Evolutionary conservation across 2,329 filamentous ascomycete species (phyloP).

Genomic region (Diaporthe vaccinii): DNA sequence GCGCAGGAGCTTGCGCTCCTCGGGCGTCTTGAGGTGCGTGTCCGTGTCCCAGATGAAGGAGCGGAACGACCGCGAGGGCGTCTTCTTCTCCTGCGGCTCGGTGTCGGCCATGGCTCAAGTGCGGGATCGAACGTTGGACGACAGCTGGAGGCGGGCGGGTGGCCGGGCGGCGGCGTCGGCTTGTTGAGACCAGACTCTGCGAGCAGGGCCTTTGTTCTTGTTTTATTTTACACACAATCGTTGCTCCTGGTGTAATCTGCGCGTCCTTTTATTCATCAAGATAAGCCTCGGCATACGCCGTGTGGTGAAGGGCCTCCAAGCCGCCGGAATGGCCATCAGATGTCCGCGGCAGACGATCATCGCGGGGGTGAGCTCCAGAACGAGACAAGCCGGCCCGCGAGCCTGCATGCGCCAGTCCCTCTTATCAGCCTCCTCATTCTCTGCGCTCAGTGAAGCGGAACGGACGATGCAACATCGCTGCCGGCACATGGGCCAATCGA

Average conservation of each 20-base stretch:
- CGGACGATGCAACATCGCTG: constrained; percentile 10
- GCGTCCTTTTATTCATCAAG: neutral
- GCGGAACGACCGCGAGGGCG: constrained; percentile 37
- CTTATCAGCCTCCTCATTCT: constrained; percentile 5
- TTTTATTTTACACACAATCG: neutral
- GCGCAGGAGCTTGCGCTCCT: constrained; percentile 45
- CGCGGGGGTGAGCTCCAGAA: constrained; percentile 7
- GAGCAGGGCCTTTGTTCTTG: too few species aligned
- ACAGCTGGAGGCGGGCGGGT: neutral
- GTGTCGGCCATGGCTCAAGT: neutral
- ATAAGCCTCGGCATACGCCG: neutral
- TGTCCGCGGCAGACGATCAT: constrained; percentile 14
- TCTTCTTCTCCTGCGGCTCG: neutral
- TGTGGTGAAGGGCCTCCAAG: neutral
- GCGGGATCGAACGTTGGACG: neutral
- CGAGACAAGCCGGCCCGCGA: constrained; percentile 3
- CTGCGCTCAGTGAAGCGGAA: neutral
- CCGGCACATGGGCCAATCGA: neutral
- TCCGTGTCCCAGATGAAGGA: constrained; percentile 49
- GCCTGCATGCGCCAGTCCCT: neutral
- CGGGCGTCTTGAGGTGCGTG: constrained; percentile 46
- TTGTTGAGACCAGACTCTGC: neutral
- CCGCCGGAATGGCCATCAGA: constrained; percentile 18
- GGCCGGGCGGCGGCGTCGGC: neutral
- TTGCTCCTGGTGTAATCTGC: neutral